A percentile compares a stretch with the other conserved stretches of the same genome.
Conservation (phyloP, 2,329 filamentous ascomycete species). For the Colletotrichum caudatum region DNA sequence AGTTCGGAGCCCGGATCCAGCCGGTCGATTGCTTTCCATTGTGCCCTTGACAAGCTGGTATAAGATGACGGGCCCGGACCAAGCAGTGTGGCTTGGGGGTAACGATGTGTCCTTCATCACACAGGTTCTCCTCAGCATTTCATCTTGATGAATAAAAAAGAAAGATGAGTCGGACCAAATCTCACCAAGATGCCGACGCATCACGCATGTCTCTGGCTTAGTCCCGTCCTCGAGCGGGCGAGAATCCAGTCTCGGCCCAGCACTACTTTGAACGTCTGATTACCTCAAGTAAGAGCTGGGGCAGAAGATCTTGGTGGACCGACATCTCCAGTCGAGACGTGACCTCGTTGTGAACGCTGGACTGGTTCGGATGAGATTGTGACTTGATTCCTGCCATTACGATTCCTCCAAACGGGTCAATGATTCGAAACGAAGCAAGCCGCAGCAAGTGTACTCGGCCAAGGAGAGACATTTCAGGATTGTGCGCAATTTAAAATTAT, state of each 20-base stretch:
- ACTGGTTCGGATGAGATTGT: neutral
- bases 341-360: neutral
- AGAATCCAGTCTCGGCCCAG: neutral
- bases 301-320: neutral
- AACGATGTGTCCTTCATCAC: neutral
- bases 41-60: neutral
- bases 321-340: neutral
- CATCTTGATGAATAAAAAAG: neutral
- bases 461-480: neutral
- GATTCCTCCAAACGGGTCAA: neutral
- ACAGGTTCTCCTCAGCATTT: neutral
- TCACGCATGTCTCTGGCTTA: neutral
- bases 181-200: neutral
- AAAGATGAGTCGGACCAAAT: neutral
- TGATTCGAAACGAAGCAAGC: neutral
- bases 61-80: neutral
- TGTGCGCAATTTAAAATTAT: neutral
- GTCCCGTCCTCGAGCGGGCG: neutral
- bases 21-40: neutral
- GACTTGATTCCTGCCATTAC: neutral
- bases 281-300: neutral
- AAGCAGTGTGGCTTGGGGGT: no score
- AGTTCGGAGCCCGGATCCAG: neutral
- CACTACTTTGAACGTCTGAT: neutral
- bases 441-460: neutral